A percentile compares a stretch with the other conserved stretches of the same genome.
Evolutionary conservation across 495 filamentous ascomycete genomes (phyloP).

Genomic region (Podospora pseudopauciseta): DNA sequence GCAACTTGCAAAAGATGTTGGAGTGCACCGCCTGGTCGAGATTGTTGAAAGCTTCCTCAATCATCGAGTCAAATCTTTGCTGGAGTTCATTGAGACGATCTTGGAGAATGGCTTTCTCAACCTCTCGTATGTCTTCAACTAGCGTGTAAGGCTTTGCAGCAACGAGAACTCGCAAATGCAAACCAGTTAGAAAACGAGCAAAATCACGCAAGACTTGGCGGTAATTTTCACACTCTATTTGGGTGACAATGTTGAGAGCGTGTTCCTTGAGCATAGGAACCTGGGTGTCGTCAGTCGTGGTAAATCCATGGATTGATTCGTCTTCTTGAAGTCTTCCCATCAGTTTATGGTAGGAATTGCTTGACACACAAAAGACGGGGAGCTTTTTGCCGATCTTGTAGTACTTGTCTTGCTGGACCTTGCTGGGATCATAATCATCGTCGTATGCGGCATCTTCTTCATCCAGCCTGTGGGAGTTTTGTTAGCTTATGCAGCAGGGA

Average conservation of each 20-base stretch:
- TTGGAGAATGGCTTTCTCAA: slow-evolving; percentile 29
- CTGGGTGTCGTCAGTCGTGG: slow-evolving; percentile 33
- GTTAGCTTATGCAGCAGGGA: slow-evolving; percentile 17
- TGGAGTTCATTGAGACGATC: no score
- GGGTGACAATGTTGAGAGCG: slow-evolving; percentile 51
- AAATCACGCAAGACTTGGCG: slow-evolving; percentile 43
- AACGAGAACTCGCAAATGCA: slow-evolving; percentile 51
- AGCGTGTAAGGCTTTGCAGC: slow-evolving; percentile 43
- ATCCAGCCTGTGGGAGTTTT: slow-evolving; percentile 16
- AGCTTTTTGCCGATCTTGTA: slow-evolving; percentile 48
- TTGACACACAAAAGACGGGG: slow-evolving; percentile 61
- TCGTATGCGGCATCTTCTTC: slow-evolving; percentile 15
- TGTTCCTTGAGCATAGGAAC: slow-evolving; percentile 57
- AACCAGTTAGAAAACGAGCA: slow-evolving; percentile 47
- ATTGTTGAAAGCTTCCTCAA: no score
- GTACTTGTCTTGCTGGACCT: slow-evolving; percentile 50
- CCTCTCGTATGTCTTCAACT: slow-evolving; percentile 37
- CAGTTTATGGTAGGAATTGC: slow-evolving; percentile 57
- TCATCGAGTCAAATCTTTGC: no score
- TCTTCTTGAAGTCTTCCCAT: slow-evolving; percentile 48
- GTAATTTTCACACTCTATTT: slow-evolving; percentile 2
- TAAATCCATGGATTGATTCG: slow-evolving; percentile 20
- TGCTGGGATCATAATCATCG: slow-evolving; percentile 29
- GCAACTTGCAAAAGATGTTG: no score
- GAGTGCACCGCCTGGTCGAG: no score